Conservation (phyloP, 352 stramenopile genomes). For the Phytophthora sansomeana region DNA sequence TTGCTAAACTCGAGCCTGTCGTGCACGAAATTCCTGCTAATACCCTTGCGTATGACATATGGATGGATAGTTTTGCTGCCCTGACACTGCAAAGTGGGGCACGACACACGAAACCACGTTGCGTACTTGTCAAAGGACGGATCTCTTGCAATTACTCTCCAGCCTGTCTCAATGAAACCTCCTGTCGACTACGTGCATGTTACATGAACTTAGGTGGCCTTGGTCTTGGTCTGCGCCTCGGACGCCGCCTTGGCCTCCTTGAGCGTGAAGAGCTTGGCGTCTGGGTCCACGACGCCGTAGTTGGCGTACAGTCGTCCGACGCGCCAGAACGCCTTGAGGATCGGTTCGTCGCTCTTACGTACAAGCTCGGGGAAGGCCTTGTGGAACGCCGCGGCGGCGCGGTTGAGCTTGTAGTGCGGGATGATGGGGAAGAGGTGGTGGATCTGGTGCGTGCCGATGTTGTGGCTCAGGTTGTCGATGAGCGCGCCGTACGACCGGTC, state of each 20-base stretch:
- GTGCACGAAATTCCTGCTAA: constrained; percentile 1
- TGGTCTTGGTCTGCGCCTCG: constrained; percentile 44
- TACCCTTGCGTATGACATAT: constrained; percentile 17
- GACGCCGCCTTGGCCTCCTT: constrained; percentile 54
- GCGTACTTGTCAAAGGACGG: constrained; percentile 14
- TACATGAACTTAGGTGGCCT: constrained; percentile 28
- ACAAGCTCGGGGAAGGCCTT: constrained; percentile 80
- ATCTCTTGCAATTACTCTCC: constrained; percentile 28
- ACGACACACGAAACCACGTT: constrained; percentile 6
- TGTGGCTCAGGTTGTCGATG: constrained; percentile 87
- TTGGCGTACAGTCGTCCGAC: constrained; percentile 70
- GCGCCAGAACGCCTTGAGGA: constrained; percentile 71
- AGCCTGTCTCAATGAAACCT: constrained; percentile 28
- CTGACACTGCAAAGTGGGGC: not conserved
- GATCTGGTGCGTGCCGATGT: constrained; percentile 89
- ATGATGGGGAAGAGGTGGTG: constrained; percentile 91
- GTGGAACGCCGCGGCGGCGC: constrained; percentile 68
- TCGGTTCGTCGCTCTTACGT: constrained; percentile 72
- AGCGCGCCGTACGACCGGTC: constrained; percentile 82
- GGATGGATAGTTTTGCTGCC: constrained; percentile 6
- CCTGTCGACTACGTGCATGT: not conserved
- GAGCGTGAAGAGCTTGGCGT: constrained; percentile 77
- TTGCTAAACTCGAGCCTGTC: not conserved
- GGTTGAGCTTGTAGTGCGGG: constrained; percentile 84
- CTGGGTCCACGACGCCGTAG: constrained; percentile 71